A percentile compares a stretch with the other conserved stretches of the same genome.
Conservation (phyloP, 345 rosid species). For the Brassica rapa region DNA sequence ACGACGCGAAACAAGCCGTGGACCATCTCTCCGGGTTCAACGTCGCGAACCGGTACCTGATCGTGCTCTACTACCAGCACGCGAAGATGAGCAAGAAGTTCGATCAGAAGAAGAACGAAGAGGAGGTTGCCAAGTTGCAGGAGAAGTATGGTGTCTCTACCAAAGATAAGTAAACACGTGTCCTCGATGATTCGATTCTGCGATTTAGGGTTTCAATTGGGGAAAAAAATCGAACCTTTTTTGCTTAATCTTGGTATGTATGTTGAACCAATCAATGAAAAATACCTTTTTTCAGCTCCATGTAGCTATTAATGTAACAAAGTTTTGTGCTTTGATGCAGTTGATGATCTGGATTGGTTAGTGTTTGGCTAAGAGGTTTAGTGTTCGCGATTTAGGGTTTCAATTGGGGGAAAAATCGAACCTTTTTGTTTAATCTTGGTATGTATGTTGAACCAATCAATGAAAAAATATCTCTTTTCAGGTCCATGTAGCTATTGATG, state of each 20-base stretch:
- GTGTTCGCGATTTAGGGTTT: slow-evolving; percentile 26
- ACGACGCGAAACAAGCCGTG: slow-evolving; percentile 95
- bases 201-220: slow-evolving; percentile 26
- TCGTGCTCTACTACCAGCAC: slow-evolving; percentile 90
- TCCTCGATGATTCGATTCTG: background rate
- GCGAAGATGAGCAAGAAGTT: slow-evolving; percentile 93
- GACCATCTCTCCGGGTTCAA: slow-evolving; percentile 98
- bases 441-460: slow-evolving; percentile 20
- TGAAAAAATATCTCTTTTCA: slow-evolving; percentile 17
- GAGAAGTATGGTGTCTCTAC: slow-evolving; percentile 92
- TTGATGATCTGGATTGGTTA: background rate
- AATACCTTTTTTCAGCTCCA: background rate
- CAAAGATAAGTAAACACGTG: slow-evolving; percentile 62
- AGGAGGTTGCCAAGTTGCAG: slow-evolving; percentile 80
- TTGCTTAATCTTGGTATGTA: background rate
- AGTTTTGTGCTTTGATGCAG: background rate
- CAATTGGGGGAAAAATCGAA: background rate
- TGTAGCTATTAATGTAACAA: background rate
- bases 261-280: slow-evolving; percentile 25
- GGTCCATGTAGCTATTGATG: slow-evolving; percentile 1
- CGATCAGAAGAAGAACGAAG: slow-evolving; percentile 93
- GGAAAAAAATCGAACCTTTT: background rate
- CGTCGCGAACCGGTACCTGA: slow-evolving; percentile 88
- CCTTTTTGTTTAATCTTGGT: background rate
- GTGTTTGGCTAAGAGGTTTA: too few relatives aligned